phyloP scores from a whole-genome alignment of 2,329 filamentous ascomycete genomes.

The Tolypocladium tundrense region DNA sequence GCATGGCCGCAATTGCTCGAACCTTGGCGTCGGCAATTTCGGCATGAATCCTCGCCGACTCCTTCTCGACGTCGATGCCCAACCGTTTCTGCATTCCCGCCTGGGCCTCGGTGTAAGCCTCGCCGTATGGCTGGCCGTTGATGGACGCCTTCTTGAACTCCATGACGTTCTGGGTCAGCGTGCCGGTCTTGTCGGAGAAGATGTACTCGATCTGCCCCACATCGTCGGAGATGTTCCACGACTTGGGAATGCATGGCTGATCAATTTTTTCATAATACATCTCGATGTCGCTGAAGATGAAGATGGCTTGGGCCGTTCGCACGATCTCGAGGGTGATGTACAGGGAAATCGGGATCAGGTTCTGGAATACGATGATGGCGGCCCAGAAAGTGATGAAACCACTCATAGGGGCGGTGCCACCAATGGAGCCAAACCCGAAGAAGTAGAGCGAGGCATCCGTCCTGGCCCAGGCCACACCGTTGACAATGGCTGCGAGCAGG shows the following conservation, averaged over 20 bases:
- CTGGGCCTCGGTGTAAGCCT: constrained; percentile 95
- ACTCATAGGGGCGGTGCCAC: constrained; percentile 61
- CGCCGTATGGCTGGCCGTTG: constrained; percentile 92
- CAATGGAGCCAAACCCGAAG: constrained; percentile 82
- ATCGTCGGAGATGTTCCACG: constrained; percentile 98
- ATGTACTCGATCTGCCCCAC: constrained; percentile 98
- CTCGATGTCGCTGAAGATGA: constrained; percentile 90
- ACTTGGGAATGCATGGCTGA: constrained; percentile 91
- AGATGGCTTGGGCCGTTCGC: constrained; percentile 82
- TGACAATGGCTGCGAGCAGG: constrained; percentile 70
- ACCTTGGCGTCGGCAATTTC: constrained; percentile 73
- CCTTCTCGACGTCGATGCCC: constrained; percentile 77
- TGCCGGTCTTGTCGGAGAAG: constrained; percentile 97
- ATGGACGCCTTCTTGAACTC: constrained; percentile 98
- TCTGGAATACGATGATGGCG: constrained; percentile 89
- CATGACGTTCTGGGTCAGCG: constrained; percentile 95
- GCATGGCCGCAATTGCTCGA: constrained; percentile 61
- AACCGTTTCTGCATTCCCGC: constrained; percentile 90
- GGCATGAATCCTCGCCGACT: constrained; percentile 58
- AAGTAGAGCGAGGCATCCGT: constrained; percentile 63
- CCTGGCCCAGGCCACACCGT: constrained; percentile 73
- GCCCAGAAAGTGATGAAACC: constrained; percentile 98
- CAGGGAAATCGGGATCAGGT: constrained; percentile 94
- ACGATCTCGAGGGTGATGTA: constrained; percentile 98
- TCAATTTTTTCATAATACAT: constrained; percentile 98